Evolutionary conservation across 495 filamentous ascomycete species (phyloP), one percentile per base, ranked within the genome.

Genomic region (Pyronema domesticum): DNA sequence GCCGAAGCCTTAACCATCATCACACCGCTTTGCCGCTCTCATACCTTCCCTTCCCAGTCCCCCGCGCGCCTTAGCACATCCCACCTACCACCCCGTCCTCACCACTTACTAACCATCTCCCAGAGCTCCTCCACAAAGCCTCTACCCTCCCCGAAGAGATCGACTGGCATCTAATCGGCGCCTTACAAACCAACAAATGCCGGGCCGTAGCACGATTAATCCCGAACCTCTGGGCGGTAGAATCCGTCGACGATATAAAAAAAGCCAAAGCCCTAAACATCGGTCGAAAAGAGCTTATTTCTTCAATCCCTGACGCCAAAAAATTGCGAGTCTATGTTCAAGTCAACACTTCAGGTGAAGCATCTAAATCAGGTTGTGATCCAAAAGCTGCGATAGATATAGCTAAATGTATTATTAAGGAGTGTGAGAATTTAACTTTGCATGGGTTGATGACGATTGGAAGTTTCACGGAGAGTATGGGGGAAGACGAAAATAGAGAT

Each of bases 401-500:
- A 36, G 85, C 81, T 63, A 70, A 70, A 23, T 76, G 81, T 64
- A 76, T 94, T 43, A 68, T 73, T 6, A 73, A 80, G 18, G 66
- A 75, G 37, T 94, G 89, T 70, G 80, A 81, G 2, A 74, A 81
- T 65, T 68, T 98, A 34, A 70, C 76, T 42, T 65, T 98, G 15
- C 73, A 82, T 52, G 91, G 91, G 0, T 64, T 98, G 5, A 98
- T 98, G 91, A 98, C 91, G 0, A 96, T 98, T 62, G 91, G 91
- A 0, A 86, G 87, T 14, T 91, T 98, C 63, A 89, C 86, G 48
- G 69, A 89, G 54, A 87, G 81, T 23, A 72, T 76, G 60, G 83
- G 74, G 3, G 89, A 85, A 56, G 78, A 72, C 15, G 84, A 89
- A 69, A 98, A 98, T 69, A 86, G 89, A 67, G 91, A 98, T 70